These are phyloP conservation scores for Leucoagaricus sp. DNA, from an alignment of 1,284 basidiomycete species.

Conservation along the genomic window DNA sequence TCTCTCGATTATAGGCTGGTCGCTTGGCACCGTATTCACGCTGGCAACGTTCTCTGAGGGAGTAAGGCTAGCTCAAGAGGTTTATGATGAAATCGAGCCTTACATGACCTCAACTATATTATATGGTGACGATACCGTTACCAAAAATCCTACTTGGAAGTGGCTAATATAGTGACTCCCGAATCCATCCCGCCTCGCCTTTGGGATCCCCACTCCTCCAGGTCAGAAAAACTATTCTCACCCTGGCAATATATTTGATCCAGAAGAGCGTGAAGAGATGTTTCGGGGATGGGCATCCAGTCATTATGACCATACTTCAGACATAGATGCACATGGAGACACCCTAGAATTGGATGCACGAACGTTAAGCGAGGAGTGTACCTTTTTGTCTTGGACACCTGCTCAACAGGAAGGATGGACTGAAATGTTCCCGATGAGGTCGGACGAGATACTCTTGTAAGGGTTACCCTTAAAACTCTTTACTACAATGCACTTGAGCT, in stretches of 20 bases:
- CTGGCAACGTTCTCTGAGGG: conserved; percentile 29
- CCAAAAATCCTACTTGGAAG: not conserved
- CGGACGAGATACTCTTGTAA: not conserved
- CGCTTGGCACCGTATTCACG: conserved; percentile 27
- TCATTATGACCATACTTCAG: not conserved
- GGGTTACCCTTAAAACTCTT: not conserved
- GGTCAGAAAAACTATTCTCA: not conserved
- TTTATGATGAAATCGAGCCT: not conserved
- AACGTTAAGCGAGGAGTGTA: not conserved
- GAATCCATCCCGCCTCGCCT: not conserved
- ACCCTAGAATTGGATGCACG: not conserved
- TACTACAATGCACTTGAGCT: not conserved
- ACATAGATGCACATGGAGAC: not conserved
- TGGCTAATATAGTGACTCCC: not conserved
- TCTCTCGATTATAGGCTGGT: conserved; percentile 35
- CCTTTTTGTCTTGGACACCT: too few species aligned
- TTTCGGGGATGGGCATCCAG: not conserved
- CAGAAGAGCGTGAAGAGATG: not conserved
- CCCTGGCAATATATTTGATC: not conserved
- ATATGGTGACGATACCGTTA: not conserved
- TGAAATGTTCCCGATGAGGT: not conserved
- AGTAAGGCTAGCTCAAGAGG: not conserved
- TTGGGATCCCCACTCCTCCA: not conserved
- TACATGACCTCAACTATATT: not conserved
- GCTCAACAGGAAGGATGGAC: not conserved